Conservation (phyloP, 2,329 filamentous ascomycete genomes). For the Scedosporium minutisporum region DNA sequence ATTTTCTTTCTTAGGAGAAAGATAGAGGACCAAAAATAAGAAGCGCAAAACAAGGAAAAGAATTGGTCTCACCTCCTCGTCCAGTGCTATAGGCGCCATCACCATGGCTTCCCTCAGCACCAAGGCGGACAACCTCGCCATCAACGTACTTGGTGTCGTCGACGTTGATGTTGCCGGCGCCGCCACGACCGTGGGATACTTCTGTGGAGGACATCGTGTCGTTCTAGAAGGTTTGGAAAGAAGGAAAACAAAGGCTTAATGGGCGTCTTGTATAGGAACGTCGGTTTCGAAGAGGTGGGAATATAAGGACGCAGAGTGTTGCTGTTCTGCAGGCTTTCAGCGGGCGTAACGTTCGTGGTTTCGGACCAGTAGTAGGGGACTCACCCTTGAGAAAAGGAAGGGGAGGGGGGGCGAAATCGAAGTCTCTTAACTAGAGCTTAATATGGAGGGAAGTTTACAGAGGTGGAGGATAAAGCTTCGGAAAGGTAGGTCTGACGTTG, state of each 20-base stretch:
- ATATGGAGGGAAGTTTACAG: neutral
- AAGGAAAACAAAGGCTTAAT: neutral
- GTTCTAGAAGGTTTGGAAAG: neutral
- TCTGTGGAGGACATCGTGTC: constrained; percentile 28
- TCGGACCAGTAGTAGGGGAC: neutral
- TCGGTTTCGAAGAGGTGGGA: no score
- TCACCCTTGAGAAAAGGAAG: neutral
- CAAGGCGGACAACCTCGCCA: constrained; percentile 49
- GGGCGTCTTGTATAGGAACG: neutral
- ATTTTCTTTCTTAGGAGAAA: neutral
- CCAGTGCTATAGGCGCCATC: constrained; percentile 51
- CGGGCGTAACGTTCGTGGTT: neutral
- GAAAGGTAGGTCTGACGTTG: neutral
- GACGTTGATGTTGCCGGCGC: constrained; percentile 50
- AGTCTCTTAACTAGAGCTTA: neutral
- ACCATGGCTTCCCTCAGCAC: constrained; percentile 43
- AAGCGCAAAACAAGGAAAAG: neutral
- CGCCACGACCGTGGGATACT: constrained; percentile 52
- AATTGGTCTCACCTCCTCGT: constrained; percentile 40
- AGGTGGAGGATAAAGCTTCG: neutral
- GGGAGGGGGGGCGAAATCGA: neutral
- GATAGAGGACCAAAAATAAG: neutral
- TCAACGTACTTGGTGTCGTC: constrained; percentile 52
- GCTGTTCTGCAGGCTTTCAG: neutral
- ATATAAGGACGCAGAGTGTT: neutral